These are phyloP conservation scores for Myrica gale DNA, from an alignment of 306 rosid genomes.

Conservation along the genomic window DNA sequence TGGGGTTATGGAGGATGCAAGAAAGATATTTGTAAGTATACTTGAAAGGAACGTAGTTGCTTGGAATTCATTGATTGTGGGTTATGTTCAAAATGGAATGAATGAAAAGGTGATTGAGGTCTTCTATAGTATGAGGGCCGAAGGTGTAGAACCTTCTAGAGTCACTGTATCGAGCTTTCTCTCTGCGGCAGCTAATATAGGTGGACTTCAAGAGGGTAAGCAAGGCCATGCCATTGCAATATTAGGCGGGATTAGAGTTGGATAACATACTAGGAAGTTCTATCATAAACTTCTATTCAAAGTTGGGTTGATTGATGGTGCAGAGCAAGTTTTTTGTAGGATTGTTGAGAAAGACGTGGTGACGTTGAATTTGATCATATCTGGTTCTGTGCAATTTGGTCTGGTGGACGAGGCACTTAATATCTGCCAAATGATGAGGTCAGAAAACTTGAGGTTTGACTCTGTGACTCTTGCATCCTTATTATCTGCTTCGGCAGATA, in stretches of 20 bases:
- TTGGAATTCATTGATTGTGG: conserved; percentile 76
- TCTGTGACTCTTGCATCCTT: conserved; percentile 66
- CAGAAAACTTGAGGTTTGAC: conserved; percentile 62
- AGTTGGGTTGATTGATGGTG: conserved; percentile 71
- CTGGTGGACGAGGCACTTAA: conserved; percentile 52
- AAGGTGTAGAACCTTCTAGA: conserved; percentile 45
- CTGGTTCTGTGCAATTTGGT: conserved; percentile 59
- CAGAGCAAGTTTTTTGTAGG: conserved; percentile 49
- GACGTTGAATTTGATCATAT: conserved; percentile 75
- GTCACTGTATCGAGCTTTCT: conserved; percentile 67
- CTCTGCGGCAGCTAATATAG: conserved; percentile 64
- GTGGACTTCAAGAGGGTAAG: conserved; percentile 56
- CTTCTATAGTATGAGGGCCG: conserved; percentile 55
- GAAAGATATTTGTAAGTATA: conserved; percentile 63
- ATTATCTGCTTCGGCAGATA: conserved; percentile 58
- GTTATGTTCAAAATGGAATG: conserved; percentile 57
- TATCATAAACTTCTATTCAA: conserved; percentile 68
- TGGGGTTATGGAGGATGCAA: conserved; percentile 58
- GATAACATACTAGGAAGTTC: conserved; percentile 67
- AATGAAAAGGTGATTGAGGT: conserved; percentile 54
- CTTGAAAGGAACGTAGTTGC: conserved; percentile 51
- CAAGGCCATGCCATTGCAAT: conserved; percentile 72
- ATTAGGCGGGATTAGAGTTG: conserved; percentile 57
- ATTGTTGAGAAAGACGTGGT: conserved; percentile 60
- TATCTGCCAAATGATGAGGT: conserved; percentile 51